phyloP scores from a whole-genome alignment of 1,139 yeast species.

The Suhomyces taliae region DNA sequence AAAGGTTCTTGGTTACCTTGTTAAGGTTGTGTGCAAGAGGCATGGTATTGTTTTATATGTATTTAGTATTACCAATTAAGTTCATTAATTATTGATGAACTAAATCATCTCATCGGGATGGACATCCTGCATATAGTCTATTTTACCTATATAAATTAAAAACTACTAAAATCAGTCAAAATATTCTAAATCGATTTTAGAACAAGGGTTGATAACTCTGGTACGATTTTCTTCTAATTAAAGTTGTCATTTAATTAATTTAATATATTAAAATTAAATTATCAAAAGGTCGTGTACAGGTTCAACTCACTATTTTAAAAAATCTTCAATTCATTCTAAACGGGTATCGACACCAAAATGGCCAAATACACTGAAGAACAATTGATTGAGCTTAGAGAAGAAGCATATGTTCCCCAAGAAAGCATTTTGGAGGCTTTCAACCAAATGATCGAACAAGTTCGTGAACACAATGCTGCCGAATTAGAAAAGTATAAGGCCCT shows the following conservation, averaged over 20 bases:
- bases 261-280: too few species aligned
- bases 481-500: constrained; percentile 29
- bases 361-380: constrained; percentile 71
- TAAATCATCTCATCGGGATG: constrained; percentile 6
- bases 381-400: constrained; percentile 55
- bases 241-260: too few species aligned
- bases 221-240: too few species aligned
- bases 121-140: constrained; percentile 2
- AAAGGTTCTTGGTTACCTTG: constrained; percentile 66
- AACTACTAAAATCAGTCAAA: not conserved
- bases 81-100: not conserved
- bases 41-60: constrained; percentile 40
- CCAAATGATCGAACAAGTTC: constrained; percentile 64
- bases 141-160: not conserved
- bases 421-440: constrained; percentile 65
- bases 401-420: constrained; percentile 60
- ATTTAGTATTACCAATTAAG: not conserved
- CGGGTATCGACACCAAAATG: constrained; percentile 28
- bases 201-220: too few species aligned
- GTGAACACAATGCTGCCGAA: constrained; percentile 42
- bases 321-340: constrained; percentile 2
- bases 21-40: constrained; percentile 73
- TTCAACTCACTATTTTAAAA: constrained; percentile 3
- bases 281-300: constrained; percentile 13
- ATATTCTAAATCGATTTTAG: too few species aligned